phyloP scores from a whole-genome alignment of 306 rosid species.

The Cucurbita pepo region DNA sequence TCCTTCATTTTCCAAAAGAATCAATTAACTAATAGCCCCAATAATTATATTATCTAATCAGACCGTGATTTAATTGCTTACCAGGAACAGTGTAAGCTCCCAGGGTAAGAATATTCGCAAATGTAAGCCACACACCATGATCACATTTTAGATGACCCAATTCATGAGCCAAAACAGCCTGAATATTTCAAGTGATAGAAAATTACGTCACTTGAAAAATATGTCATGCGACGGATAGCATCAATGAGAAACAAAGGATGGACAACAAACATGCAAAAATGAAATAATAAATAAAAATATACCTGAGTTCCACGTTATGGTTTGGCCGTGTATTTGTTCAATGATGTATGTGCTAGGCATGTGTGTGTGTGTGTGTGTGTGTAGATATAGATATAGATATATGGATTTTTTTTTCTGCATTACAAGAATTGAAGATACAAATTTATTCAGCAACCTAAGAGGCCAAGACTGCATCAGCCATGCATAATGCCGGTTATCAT shows the following conservation, averaged over 20 bases:
- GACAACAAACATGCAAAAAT: neutral
- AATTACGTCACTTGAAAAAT: slow-evolving; percentile 11
- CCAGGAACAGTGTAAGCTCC: slow-evolving; percentile 89
- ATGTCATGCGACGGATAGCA: slow-evolving; percentile 4
- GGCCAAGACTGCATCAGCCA: neutral
- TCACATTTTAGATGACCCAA: slow-evolving; percentile 95
- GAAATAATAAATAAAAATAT: neutral
- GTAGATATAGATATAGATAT: no score
- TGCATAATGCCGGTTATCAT: neutral
- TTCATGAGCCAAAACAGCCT: slow-evolving; percentile 99
- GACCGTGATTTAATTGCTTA: slow-evolving; percentile 21
- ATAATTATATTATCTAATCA: neutral
- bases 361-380: no score
- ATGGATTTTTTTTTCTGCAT: neutral
- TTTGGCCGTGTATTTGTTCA: neutral
- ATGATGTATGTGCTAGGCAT: neutral
- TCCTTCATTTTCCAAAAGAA: neutral
- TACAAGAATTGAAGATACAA: neutral
- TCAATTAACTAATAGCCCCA: neutral
- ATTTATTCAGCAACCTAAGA: neutral
- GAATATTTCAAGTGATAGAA: slow-evolving; percentile 9
- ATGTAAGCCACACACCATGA: slow-evolving; percentile 96
- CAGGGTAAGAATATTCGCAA: slow-evolving; percentile 85
- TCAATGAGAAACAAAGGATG: neutral
- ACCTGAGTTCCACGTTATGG: neutral